Conservation (phyloP, 2,329 filamentous ascomycete species). For the Trichocomaceae sp. region DNA sequence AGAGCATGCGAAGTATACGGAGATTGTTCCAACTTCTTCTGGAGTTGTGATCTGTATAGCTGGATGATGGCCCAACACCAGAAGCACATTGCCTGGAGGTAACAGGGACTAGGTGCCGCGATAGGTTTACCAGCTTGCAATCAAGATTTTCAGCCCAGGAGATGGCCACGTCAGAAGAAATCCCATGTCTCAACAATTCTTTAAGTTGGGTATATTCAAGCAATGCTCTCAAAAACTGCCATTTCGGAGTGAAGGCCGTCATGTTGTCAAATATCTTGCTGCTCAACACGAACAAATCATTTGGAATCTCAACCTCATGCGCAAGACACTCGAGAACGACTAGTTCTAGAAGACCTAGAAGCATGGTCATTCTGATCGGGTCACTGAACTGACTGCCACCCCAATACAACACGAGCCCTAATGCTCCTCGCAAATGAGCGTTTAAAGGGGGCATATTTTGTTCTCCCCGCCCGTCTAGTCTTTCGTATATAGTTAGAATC, state of each 20-base stretch:
- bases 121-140: neutral
- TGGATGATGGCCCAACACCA: neutral
- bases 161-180: neutral
- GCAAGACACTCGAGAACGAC: conserved; percentile 10
- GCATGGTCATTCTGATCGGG: conserved; percentile 3
- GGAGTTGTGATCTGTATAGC: conserved; percentile 5
- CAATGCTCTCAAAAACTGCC: conserved; percentile 4
- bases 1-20: conserved; percentile 7
- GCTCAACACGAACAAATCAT: conserved; percentile 1
- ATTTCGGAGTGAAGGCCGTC: neutral
- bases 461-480: neutral
- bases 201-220: conserved; percentile 10
- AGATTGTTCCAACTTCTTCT: conserved; percentile 11
- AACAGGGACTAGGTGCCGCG: neutral
- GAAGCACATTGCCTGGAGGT: neutral
- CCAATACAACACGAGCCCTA: conserved; percentile 4
- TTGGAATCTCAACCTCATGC: conserved; percentile 3
- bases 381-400: neutral
- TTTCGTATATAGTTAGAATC: conserved; percentile 6
- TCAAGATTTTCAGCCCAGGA: conserved; percentile 1
- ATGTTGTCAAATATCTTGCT: neutral
- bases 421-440: conserved; percentile 11
- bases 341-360: neutral
- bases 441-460: conserved; percentile 1
- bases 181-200: neutral